Base-by-base conservation (phyloP, 768 basidiomycete species). In the Trametes cubensis region DNA sequence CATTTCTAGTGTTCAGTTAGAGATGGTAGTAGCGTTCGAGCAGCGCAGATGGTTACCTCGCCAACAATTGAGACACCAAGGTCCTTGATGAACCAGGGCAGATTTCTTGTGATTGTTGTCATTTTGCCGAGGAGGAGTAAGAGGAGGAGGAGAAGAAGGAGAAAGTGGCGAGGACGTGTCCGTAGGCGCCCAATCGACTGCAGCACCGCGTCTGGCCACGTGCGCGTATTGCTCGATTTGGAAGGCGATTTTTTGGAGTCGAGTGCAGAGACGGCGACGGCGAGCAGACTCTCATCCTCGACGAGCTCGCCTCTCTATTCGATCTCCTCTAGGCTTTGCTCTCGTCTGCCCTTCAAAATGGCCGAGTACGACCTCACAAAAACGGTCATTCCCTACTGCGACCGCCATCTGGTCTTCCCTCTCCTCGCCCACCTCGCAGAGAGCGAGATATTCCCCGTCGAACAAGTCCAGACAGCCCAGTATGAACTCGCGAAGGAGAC, bases 401-500 rank as follows among this genome's bases (percentile, higher is more conserved):
- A 99, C 77, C 86, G 97, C 56, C 97, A 99, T 81, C 83, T 99
- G 30, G 89, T 90, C 41, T 91, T 98, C 69, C 95, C 97, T 26
- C 78, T 98, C 10, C 89, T 99, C 63, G 86, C 90, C 11, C 94
- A 96, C 78, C 87, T 98, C 46, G 83, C 81, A 17, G 89, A 92
- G 62, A 83, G 81, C 10, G 84, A 85, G 18, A 76, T 91, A 42
- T 98, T 95, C 75, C 82, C 92, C 1, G 80, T 82, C 21, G 82
- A 90, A 44, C 86, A 98, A 67, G 84, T 98, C 60, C 86, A 87
- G 60, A 79, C 86, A 42, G 96, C 97, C 40, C 96, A 98, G 78
- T 96, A 97, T 89, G 95, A 98, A 71, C 88, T 98, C 56, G 92
- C 94, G 58, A 96, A 94, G 73, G 92, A 89, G 64, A 99, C 97